Percentiles rank a stretch among this genome's conserved stretches.
Conservation (phyloP, 2,329 filamentous ascomycete species). For the Venturia nashicola region DNA sequence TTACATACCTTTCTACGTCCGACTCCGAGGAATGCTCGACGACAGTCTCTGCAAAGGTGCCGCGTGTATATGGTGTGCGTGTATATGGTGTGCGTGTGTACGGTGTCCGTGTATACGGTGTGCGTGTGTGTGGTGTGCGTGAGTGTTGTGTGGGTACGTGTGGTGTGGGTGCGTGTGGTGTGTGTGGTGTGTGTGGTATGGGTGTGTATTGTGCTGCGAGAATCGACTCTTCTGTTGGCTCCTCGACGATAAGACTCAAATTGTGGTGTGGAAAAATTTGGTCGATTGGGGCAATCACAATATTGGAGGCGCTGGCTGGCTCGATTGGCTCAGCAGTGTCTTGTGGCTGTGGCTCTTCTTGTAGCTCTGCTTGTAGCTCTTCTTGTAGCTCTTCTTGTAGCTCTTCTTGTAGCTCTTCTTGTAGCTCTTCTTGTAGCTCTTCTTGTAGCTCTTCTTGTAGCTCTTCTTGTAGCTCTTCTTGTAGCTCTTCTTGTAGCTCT, state of each 20-base stretch:
- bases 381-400: neutral
- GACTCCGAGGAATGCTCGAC: neutral
- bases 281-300: neutral
- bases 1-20: neutral
- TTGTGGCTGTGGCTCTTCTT: neutral
- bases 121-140: neutral
- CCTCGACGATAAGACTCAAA: neutral
- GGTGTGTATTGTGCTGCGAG: neutral
- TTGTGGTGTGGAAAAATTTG: neutral
- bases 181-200: too few species aligned
- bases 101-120: neutral
- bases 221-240: constrained; percentile 1
- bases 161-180: too few species aligned
- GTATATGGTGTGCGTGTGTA: neutral
- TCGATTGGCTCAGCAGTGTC: neutral
- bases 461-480: neutral
- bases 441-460: neutral
- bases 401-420: neutral
- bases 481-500: neutral
- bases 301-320: neutral
- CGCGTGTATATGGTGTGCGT: neutral
- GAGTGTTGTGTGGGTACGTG: too few species aligned
- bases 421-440: neutral
- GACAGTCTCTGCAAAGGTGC: neutral
- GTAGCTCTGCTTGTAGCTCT: neutral